These are phyloP conservation scores for Discostella stelligera DNA, from an alignment of 352 stramenopile genomes.

Conservation along the genomic window DNA sequence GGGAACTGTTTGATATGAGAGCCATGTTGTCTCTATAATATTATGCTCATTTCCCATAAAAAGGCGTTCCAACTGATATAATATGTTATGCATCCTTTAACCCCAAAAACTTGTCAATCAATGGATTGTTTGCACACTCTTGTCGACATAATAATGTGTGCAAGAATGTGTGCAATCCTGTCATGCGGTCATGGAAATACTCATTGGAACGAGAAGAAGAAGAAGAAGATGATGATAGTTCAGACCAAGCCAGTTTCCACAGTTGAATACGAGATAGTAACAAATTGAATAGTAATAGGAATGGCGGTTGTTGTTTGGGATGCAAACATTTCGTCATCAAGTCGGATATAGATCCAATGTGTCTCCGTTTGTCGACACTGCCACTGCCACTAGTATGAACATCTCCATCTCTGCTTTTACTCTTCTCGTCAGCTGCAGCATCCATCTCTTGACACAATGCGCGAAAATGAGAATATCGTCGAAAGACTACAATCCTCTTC, in stretches of 20 bases:
- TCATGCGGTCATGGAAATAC: conserved; percentile 33
- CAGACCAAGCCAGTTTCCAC: not conserved
- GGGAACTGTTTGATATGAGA: no score
- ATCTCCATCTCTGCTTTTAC: not conserved
- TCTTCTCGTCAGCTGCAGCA: not conserved
- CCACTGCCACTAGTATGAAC: not conserved
- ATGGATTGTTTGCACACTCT: conserved; percentile 25
- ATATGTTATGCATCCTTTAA: conserved; percentile 2
- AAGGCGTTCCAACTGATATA: not conserved
- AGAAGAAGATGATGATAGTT: not conserved
- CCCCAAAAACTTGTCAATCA: conserved; percentile 30
- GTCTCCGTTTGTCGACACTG: conserved; percentile 23
- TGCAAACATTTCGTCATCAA: not conserved
- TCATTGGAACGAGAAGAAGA: not conserved
- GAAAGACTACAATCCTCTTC: not conserved
- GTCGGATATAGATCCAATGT: conserved; percentile 17
- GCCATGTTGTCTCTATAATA: no score
- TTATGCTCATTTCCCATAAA: no score
- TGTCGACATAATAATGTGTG: conserved; percentile 11
- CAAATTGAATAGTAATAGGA: not conserved
- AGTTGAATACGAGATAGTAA: not conserved
- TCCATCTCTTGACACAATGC: conserved; percentile 32
- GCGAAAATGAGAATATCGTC: conserved; percentile 45
- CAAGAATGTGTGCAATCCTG: conserved; percentile 32
- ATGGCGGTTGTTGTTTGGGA: not conserved